Conservation (phyloP, 768 basidiomycete species). For the Leucocoprinus sp. region DNA sequence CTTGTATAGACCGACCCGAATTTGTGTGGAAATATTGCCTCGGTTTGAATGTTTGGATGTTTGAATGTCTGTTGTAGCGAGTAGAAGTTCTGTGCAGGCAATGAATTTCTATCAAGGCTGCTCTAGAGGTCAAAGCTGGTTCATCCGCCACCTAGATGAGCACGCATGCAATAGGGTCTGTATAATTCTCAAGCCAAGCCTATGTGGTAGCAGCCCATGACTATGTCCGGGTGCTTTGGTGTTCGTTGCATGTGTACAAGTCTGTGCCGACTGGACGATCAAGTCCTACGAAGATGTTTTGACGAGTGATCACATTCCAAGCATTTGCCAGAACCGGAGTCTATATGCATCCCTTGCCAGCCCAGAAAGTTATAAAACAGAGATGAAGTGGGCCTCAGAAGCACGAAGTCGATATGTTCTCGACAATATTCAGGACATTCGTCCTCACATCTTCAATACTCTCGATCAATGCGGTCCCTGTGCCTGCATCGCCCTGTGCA, state of each 20-base stretch:
- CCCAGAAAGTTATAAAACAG: background rate
- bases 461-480: constrained; percentile 14
- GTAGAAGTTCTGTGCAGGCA: background rate
- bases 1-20: background rate
- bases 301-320: background rate
- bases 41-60: background rate
- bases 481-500: constrained; percentile 19
- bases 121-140: background rate
- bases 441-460: constrained; percentile 5
- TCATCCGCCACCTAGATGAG: background rate
- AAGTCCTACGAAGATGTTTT: background rate
- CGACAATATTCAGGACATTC: constrained; percentile 5
- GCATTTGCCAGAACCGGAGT: background rate
- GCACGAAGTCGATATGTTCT: constrained; percentile 6
- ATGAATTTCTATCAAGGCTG: background rate
- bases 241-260: background rate
- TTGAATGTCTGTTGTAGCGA: background rate
- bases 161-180: constrained; percentile 1
- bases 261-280: constrained; percentile 5
- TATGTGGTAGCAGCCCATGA: background rate
- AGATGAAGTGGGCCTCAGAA: background rate
- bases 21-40: background rate
- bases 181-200: background rate
- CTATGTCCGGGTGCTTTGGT: constrained; percentile 1
- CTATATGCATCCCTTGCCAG: background rate